These are phyloP conservation scores for Rhynchospora tenuis DNA, from an alignment of 176 grass and related monocot species.

Conservation along the genomic window DNA sequence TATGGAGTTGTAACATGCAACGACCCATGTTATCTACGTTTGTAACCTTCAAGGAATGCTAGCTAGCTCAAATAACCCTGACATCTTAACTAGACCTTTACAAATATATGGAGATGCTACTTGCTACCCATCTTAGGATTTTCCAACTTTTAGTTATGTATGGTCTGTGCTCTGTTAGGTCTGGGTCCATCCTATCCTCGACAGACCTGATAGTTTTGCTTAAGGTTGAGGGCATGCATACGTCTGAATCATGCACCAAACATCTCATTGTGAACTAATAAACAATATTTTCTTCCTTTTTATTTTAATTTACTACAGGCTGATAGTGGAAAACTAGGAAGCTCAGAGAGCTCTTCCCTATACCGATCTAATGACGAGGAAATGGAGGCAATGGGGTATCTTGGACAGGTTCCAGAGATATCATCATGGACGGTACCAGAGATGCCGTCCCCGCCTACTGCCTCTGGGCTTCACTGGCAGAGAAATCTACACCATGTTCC, in stretches of 20 bases:
- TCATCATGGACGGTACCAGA: constrained; percentile 63
- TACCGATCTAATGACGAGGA: constrained; percentile 43
- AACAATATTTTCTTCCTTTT: neutral
- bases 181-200: neutral
- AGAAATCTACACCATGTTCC: constrained; percentile 36
- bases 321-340: constrained; percentile 75
- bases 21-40: no score
- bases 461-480: constrained; percentile 67
- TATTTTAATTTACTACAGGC: constrained; percentile 43
- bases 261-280: neutral
- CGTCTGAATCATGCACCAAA: neutral
- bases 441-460: constrained; percentile 58
- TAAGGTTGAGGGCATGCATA: neutral
- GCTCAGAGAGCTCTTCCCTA: constrained; percentile 45
- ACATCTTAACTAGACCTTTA: no score
- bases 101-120: no score
- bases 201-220: neutral
- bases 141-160: neutral
- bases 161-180: neutral
- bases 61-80: no score
- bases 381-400: constrained; percentile 27
- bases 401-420: constrained; percentile 62
- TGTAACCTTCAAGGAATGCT: no score
- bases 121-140: no score
- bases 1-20: neutral